Evolutionary conservation across 192 early-diverging fungal species (phyloP).

Genomic region (Irineochytrium annulatum): DNA sequence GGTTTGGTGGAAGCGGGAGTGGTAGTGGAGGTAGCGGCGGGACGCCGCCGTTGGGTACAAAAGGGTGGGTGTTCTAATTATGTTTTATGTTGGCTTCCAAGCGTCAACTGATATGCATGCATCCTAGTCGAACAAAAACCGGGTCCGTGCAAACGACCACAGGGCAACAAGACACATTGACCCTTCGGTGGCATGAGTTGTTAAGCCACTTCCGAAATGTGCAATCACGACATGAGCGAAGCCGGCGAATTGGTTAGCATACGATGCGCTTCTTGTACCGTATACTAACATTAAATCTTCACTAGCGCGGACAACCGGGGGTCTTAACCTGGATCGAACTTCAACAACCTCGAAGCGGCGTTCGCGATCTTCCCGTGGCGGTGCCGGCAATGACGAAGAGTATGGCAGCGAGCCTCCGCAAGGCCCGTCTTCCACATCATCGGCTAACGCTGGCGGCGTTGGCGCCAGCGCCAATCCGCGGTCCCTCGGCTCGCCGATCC

Average conservation of each 20-base stretch:
- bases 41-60: background rate
- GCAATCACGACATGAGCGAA: slow-evolving; percentile 70
- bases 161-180: slow-evolving; percentile 8
- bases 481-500: no score
- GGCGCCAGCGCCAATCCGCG: no score
- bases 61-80: background rate
- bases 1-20: background rate
- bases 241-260: slow-evolving; percentile 45
- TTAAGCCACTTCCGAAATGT: slow-evolving; percentile 69
- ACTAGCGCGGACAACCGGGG: background rate
- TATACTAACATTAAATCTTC: background rate
- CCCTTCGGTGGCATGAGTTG: slow-evolving; percentile 59
- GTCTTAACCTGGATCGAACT: slow-evolving; percentile 1
- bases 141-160: background rate
- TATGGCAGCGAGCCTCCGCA: background rate
- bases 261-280: background rate
- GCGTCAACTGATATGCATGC: background rate
- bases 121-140: background rate
- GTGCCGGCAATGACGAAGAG: background rate
- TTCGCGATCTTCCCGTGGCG: background rate
- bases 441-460: background rate
- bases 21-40: background rate
- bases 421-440: background rate
- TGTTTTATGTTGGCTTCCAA: slow-evolving; percentile 4
- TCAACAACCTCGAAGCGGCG: background rate